These are phyloP conservation scores for Aspergillus puulaauensis DNA, from an alignment of 2,329 filamentous ascomycete genomes.

Conservation along the genomic window DNA sequence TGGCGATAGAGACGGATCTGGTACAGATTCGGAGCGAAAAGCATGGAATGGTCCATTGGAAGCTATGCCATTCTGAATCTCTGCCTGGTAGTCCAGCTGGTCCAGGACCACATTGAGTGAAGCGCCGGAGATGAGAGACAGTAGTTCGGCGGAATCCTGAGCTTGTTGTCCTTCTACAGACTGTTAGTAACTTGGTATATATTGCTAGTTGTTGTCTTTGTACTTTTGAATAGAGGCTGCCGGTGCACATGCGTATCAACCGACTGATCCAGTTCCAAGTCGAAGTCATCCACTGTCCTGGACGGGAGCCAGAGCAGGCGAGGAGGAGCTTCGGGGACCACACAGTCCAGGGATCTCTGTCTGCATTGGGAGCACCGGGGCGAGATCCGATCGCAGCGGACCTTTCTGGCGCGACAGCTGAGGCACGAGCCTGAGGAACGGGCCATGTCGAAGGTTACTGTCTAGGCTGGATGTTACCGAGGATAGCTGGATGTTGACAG, in stretches of 20 bases:
- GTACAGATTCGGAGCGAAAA: background rate
- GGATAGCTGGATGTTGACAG: too few relatives aligned
- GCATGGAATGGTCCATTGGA: background rate
- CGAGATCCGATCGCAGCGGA: conserved; percentile 6
- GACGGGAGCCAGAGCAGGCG: conserved; percentile 6
- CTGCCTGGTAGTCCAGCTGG: background rate
- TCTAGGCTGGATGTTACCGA: too few relatives aligned
- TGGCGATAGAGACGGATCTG: background rate
- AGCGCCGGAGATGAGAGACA: background rate
- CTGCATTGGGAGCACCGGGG: conserved; percentile 6
- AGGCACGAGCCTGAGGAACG: conserved; percentile 1
- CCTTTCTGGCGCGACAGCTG: conserved; percentile 8
- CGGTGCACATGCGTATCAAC: conserved; percentile 6
- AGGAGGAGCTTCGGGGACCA: background rate
- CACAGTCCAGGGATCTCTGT: background rate
- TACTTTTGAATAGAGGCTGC: background rate
- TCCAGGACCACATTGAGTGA: conserved; percentile 1
- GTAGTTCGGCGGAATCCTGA: background rate
- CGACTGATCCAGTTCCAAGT: background rate
- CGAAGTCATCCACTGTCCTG: background rate
- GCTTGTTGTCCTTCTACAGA: background rate
- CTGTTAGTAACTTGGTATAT: background rate
- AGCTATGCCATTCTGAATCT: background rate
- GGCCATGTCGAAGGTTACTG: too few relatives aligned
- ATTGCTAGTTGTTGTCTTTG: too few relatives aligned